Evolutionary conservation across 2,329 filamentous ascomycete genomes (phyloP), one percentile per base, ranked within the genome.

Genomic region (Colletotrichum sp.): DNA sequence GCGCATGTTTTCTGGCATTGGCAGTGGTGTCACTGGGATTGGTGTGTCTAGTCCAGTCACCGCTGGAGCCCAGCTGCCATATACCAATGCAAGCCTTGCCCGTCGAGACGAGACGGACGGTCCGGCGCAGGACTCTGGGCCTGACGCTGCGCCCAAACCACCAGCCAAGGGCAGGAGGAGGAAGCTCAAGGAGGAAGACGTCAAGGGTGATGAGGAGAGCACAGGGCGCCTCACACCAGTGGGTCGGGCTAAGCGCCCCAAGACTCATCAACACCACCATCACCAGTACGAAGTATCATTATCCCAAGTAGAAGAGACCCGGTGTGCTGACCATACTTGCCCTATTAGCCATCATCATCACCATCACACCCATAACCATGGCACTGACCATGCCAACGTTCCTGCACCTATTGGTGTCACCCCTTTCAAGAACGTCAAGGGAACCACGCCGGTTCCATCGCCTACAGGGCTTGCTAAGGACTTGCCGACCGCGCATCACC

Each of bases 1-100:
- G 32, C 93, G 95, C 77, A 98, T 98, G 90, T 98, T 98, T 85
- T 95, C 95, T 21, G 96, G 96, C n/a, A 95, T 99, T 79, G 96
- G 88, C 75, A 91, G 88, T 79, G 91, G 88, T 77, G 88, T 90
- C 36, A 88, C 85, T 77, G 87, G 85, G 55, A 87, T 90, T 75
- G 87, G 87, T 28, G 85, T 88, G 44, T 88, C 90, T 16, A 91
- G 89, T 79, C 90, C 90, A 3, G 86, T 88, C 5, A 84, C 89
- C 1, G 52, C 85, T 57, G 80, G 87, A 76, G 82, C 85, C 6
- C 84, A 86, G 55, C 79, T 88, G 49, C 87, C 89, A 2, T 92
- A 89, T 75, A 86, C 88, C 7, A 86, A 84, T 39, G 81, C 86
- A 1, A 84, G 86, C 3, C 79, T 88, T 69, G 81, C 86, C 15